These are phyloP conservation scores for Metarhizium guizhouense DNA, from an alignment of 2,329 filamentous ascomycete species.

Conservation along the genomic window DNA sequence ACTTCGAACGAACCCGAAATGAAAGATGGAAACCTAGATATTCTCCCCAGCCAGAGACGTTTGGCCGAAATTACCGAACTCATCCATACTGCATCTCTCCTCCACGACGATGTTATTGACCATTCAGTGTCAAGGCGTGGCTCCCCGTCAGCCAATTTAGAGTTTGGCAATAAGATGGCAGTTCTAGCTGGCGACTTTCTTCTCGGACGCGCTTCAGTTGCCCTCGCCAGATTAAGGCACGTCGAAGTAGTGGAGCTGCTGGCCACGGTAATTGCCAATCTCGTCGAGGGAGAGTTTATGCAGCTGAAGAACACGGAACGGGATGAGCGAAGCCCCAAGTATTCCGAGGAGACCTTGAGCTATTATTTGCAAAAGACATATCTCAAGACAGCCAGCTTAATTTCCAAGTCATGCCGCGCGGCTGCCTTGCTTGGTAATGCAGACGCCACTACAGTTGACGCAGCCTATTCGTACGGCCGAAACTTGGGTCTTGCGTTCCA, in stretches of 20 bases:
- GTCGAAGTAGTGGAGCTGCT: slow-evolving; percentile 91
- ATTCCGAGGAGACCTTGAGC: slow-evolving; percentile 78
- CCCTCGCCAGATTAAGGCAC: slow-evolving; percentile 80
- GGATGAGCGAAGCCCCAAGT: slow-evolving; percentile 76
- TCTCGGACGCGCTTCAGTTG: slow-evolving; percentile 85
- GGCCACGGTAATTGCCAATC: slow-evolving; percentile 92
- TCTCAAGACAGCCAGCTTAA: slow-evolving; percentile 89
- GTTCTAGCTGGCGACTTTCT: slow-evolving; percentile 96
- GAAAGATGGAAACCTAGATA: slow-evolving; percentile 45
- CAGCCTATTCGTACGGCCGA: slow-evolving; percentile 84
- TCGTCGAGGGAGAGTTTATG: slow-evolving; percentile 99
- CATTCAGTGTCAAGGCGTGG: slow-evolving; percentile 79
- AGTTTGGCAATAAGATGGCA: slow-evolving; percentile 99
- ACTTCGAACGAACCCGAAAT: slow-evolving; percentile 31
- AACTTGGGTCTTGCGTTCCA: slow-evolving; percentile 94
- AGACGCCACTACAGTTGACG: slow-evolving; percentile 72
- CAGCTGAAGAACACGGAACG: slow-evolving; percentile 92
- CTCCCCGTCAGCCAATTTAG: slow-evolving; percentile 79
- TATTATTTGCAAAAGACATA: slow-evolving; percentile 99
- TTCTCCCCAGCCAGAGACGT: slow-evolving; percentile 86
- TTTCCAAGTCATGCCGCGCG: slow-evolving; percentile 91
- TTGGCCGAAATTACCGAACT: slow-evolving; percentile 95
- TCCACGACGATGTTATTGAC: slow-evolving; percentile 98
- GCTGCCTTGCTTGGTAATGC: slow-evolving; percentile 77
- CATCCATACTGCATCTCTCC: slow-evolving; percentile 90